phyloP scores from a whole-genome alignment of 768 basidiomycete genomes.

The Mycena latifolia region DNA sequence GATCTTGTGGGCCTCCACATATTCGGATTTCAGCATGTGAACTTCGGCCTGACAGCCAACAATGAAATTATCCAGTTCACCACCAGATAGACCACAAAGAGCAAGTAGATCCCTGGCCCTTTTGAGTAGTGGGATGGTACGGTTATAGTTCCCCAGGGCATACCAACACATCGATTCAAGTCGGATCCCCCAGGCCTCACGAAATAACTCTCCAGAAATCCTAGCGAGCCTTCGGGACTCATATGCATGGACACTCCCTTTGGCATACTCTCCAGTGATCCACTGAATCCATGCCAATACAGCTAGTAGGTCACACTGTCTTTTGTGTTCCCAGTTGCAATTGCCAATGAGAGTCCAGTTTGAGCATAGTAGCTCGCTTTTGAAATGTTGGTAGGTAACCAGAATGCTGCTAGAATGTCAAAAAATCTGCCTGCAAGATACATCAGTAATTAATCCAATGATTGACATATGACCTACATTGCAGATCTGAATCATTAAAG shows the following conservation, averaged over 20 bases:
- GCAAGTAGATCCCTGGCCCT: no score
- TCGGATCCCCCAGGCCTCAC: background rate
- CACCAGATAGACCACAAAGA: background rate
- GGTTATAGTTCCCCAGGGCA: background rate
- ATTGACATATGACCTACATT: background rate
- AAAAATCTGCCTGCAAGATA: background rate
- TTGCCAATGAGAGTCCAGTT: background rate
- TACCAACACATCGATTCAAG: background rate
- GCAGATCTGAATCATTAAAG: background rate
- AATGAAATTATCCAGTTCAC: background rate
- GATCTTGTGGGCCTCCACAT: no score
- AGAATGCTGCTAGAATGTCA: background rate
- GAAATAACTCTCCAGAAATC: background rate
- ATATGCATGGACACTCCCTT: background rate
- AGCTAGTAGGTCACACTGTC: background rate
- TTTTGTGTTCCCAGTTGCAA: background rate
- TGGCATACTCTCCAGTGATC: background rate
- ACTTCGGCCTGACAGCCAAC: background rate
- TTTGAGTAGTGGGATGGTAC: background rate
- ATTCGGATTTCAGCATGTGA: conserved; percentile 8
- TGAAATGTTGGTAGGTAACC: background rate
- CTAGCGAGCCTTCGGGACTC: background rate
- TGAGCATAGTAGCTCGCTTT: background rate
- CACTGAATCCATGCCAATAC: background rate
- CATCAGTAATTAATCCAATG: background rate